A percentile compares a stretch with the other conserved stretches of the same genome.
These are phyloP conservation scores for Pulveroboletus sp. DNA, from an alignment of 768 basidiomycete species.

Conservation along the genomic window DNA sequence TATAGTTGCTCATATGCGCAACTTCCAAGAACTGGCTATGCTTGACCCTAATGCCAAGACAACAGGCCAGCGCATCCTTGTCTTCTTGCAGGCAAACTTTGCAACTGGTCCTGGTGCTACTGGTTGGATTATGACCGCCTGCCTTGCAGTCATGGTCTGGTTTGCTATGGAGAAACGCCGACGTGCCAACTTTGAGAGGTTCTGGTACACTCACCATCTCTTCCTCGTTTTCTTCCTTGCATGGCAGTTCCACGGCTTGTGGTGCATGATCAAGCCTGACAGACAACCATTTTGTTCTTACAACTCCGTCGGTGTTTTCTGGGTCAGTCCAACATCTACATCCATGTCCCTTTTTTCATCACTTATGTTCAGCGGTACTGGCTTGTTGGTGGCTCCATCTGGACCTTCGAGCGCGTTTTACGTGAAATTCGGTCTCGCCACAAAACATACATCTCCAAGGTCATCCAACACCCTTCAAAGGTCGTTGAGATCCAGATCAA, in stretches of 20 bases:
- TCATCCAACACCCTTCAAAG: slow-evolving; percentile 91
- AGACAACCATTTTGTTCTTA: slow-evolving; percentile 82
- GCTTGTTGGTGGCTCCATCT: slow-evolving; percentile 82
- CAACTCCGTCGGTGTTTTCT: slow-evolving; percentile 89
- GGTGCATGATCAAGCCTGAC: slow-evolving; percentile 95
- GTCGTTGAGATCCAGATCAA: slow-evolving; percentile 97
- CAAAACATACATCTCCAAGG: slow-evolving; percentile 88
- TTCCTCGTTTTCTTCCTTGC: slow-evolving; percentile 89
- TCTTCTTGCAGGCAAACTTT: slow-evolving; percentile 80
- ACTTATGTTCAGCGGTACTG: slow-evolving; percentile 66
- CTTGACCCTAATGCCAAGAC: slow-evolving; percentile 51
- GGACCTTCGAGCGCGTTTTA: slow-evolving; percentile 83
- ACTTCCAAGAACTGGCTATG: slow-evolving; percentile 67
- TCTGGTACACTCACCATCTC: slow-evolving; percentile 87
- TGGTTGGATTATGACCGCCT: slow-evolving; percentile 83
- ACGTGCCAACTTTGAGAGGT: slow-evolving; percentile 76
- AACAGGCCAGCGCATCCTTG: slow-evolving; percentile 50
- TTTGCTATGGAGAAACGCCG: slow-evolving; percentile 81
- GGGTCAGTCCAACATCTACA: slow-evolving; percentile 51
- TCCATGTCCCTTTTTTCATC: slow-evolving; percentile 3
- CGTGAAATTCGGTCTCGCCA: slow-evolving; percentile 91
- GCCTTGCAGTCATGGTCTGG: slow-evolving; percentile 76
- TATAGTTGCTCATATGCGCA: slow-evolving; percentile 80
- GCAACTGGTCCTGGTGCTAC: slow-evolving; percentile 77
- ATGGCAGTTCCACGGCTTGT: slow-evolving; percentile 97